A percentile compares a stretch with the other conserved stretches of the same genome.
These are phyloP conservation scores for Halophytophthora batemanensis DNA, from an alignment of 352 stramenopile genomes.

Conservation along the genomic window DNA sequence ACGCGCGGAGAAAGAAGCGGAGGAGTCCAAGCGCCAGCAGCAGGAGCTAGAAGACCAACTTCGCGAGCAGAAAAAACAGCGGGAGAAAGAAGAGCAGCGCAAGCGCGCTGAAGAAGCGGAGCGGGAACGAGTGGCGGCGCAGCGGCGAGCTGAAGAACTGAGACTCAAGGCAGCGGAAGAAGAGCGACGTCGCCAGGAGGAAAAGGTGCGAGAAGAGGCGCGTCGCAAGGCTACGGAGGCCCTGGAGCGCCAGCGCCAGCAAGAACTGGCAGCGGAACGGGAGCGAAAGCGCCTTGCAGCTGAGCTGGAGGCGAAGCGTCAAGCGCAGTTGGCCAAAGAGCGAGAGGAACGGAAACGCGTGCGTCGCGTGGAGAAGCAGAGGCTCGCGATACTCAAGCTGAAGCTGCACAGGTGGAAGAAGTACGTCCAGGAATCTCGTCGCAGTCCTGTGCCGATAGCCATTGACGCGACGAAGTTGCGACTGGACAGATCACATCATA, in stretches of 20 bases:
- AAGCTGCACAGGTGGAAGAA: slow-evolving; percentile 63
- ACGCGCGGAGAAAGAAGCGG: slow-evolving; percentile 36
- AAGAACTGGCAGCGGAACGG: slow-evolving; percentile 37
- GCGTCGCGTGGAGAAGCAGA: slow-evolving; percentile 42
- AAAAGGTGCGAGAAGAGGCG: slow-evolving; percentile 33
- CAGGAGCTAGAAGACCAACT: slow-evolving; percentile 32
- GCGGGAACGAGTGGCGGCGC: slow-evolving; percentile 21
- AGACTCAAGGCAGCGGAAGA: slow-evolving; percentile 37
- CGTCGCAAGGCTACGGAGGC: slow-evolving; percentile 33
- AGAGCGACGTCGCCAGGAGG: slow-evolving; percentile 33
- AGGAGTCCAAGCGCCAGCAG: slow-evolving; percentile 23
- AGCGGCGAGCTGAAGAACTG: slow-evolving; percentile 21
- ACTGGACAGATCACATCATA: slow-evolving; percentile 29
- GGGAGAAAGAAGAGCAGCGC: slow-evolving; percentile 45
- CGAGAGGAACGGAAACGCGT: slow-evolving; percentile 27
- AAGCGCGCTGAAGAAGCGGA: slow-evolving; percentile 37
- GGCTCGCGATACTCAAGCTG: slow-evolving; percentile 48
- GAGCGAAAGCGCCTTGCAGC: slow-evolving; percentile 39
- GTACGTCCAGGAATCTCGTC: slow-evolving; percentile 51
- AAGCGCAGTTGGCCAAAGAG: slow-evolving; percentile 48
- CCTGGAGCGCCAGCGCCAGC: slow-evolving; percentile 39
- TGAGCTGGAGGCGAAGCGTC: slow-evolving; percentile 42
- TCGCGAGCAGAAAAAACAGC: slow-evolving; percentile 32
- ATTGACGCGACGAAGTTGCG: slow-evolving; percentile 38
- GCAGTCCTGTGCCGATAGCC: slow-evolving; percentile 31